Base-by-base conservation (phyloP, 768 basidiomycete genomes). In the Pulveroboletus sp. region DNA sequence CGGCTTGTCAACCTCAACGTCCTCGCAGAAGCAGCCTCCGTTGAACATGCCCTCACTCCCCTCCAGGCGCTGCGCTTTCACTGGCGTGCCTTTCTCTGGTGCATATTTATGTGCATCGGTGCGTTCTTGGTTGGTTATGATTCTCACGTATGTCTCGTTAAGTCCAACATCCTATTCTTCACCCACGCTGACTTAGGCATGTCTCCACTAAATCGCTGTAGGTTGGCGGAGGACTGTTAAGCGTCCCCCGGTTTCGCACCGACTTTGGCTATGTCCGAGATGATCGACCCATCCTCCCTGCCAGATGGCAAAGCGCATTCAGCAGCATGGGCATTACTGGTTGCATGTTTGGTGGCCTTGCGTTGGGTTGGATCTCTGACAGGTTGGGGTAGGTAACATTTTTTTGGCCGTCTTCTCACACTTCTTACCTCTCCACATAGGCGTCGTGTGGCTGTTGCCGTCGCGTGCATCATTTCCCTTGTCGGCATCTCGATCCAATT, bases 261-360 rank as follows among this genome's bases (percentile, higher is more conserved):
- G 63, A 65, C 54, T 64, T 64, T 47, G 63, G 62, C 11, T 59
- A 56, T 29, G 5, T 53, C 2, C 14, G 7, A 6, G 32, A 43
- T 2, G 34, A 40, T 1, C 31, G 47, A 7, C 38, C 51, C 2
- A 32, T 65, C 11, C 53, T 64, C 24, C 40, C 63, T 24, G 62
- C 62, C 2, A 63, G 52, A 20, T 65, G 62, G 63, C 62, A 64
- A 31, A 63, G 57, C 11, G 58, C 63, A 2, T 64, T 64, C 38
- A 65, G 55, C 27, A 63, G 58, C 3, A 44, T 47, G 25, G 55
- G 58, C 29, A 57, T 51, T 0, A 51, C 65, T 17, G 62, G 61
- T 7, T 55, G 62, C 6, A 64, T 65, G 61, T 53, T 55, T 44
- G 62, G 63, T 2, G 61, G 60, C 20, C 55, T 63, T 38, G 53